Percentiles rank a stretch among this genome's conserved stretches.
Evolutionary conservation across 2,329 filamentous ascomycete genomes (phyloP).

Genomic region (Fusarium sp.): DNA sequence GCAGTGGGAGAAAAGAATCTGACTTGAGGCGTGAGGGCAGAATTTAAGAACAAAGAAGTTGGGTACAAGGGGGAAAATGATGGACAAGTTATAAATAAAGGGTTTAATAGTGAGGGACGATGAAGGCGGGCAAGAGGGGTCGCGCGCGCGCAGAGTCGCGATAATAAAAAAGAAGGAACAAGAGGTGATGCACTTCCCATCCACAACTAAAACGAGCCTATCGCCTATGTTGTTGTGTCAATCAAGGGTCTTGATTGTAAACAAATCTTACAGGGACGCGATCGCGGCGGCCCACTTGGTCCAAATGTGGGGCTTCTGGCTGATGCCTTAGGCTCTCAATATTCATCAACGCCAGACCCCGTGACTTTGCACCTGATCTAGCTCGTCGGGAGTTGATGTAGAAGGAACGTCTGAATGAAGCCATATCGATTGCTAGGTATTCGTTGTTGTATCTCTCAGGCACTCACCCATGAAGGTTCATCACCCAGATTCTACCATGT

Average conservation of each 20-base stretch:
- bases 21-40: constrained; percentile 32
- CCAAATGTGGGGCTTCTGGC: constrained; percentile 37
- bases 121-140: constrained; percentile 35
- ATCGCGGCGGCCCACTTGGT: constrained; percentile 19
- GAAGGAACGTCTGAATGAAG: neutral
- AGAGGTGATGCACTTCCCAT: constrained; percentile 43
- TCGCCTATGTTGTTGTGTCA: constrained; percentile 46
- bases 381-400: neutral
- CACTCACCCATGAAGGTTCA: neutral
- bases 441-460: neutral
- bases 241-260: constrained; percentile 46
- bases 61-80: constrained; percentile 31
- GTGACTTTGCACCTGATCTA: constrained; percentile 38
- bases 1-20: constrained; percentile 30
- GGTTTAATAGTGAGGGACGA: constrained; percentile 25
- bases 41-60: constrained; percentile 33
- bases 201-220: constrained; percentile 37
- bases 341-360: constrained; percentile 2
- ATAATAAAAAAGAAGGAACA: constrained; percentile 41
- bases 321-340: constrained; percentile 39
- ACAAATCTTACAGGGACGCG: constrained; percentile 50
- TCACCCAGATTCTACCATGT: neutral
- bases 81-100: constrained; percentile 39
- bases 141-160: constrained; percentile 45
- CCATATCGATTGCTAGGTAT: neutral